These are phyloP conservation scores for Trametes maxima DNA, from an alignment of 768 basidiomycete species.

Conservation along the genomic window DNA sequence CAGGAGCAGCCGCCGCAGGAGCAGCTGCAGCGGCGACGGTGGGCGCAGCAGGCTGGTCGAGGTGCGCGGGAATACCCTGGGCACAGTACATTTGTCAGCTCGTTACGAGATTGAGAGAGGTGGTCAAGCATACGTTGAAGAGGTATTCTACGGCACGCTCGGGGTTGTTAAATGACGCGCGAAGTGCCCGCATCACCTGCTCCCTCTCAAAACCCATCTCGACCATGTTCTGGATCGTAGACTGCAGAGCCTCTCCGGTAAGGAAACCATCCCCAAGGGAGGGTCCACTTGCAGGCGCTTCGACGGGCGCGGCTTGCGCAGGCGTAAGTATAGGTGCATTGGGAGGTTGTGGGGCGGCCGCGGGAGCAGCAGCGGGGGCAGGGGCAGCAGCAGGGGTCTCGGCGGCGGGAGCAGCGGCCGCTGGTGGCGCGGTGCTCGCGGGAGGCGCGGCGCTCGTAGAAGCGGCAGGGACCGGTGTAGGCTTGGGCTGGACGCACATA, in stretches of 20 bases:
- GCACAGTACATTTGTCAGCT: constrained; percentile 10
- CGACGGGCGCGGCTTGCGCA: constrained; percentile 35
- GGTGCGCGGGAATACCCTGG: constrained; percentile 80
- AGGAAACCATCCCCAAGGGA: constrained; percentile 67
- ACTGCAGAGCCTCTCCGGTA: constrained; percentile 73
- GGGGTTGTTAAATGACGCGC: constrained; percentile 96
- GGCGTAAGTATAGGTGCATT: constrained; percentile 36
- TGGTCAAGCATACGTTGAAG: constrained; percentile 67
- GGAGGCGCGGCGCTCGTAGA: constrained; percentile 36
- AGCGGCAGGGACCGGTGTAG: constrained; percentile 41
- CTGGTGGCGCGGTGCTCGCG: constrained; percentile 34
- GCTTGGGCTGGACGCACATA: constrained; percentile 52
- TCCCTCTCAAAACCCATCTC: constrained; percentile 95
- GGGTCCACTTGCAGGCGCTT: constrained; percentile 34
- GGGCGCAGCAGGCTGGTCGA: constrained; percentile 52
- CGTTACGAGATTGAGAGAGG: not conserved
- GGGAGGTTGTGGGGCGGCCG: constrained; percentile 40
- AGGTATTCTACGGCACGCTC: constrained; percentile 98
- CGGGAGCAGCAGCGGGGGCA: constrained; percentile 39
- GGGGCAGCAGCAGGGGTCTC: constrained; percentile 35
- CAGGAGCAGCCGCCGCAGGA: constrained; percentile 42
- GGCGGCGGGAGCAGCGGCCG: constrained; percentile 38
- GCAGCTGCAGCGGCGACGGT: constrained; percentile 41
- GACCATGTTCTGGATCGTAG: constrained; percentile 78
- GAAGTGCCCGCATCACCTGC: constrained; percentile 79